phyloP scores from a whole-genome alignment of 2,329 filamentous ascomycete species.

The Neopestalotiopsis sp. region DNA sequence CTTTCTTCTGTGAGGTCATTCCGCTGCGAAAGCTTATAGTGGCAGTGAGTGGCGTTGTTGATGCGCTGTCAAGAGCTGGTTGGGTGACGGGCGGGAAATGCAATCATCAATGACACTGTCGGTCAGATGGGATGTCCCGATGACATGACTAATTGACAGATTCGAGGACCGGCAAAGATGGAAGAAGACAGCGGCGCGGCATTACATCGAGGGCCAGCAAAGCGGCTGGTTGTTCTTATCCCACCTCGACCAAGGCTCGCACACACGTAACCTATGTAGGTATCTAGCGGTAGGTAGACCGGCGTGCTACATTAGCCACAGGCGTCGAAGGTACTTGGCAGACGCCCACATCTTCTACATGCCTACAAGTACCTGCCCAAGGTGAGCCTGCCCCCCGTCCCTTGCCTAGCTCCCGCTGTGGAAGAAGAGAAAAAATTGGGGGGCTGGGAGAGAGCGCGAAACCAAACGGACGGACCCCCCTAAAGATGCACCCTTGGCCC shows the following conservation, averaged over 20 bases:
- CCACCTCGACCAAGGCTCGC: not conserved
- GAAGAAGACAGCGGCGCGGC: no score
- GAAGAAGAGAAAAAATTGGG: conserved; percentile 2
- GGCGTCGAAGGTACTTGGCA: not conserved
- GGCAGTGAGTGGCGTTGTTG: not conserved
- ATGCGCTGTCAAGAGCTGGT: conserved; percentile 7
- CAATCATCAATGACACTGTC: not conserved
- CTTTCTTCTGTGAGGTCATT: conserved; percentile 15
- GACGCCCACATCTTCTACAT: no score
- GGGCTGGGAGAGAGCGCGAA: conserved; percentile 4
- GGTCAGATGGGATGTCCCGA: no score
- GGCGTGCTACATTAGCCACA: no score
- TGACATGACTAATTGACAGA: no score
- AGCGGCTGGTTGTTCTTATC: not conserved
- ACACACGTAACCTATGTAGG: not conserved
- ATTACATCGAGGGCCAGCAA: no score
- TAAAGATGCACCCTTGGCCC: not conserved
- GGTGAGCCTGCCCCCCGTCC: not conserved
- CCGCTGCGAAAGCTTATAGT: not conserved
- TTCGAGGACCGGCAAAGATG: no score
- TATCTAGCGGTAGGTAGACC: not conserved
- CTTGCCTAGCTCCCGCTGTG: conserved; percentile 16
- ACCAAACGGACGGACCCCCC: conserved; percentile 6
- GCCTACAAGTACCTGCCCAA: not conserved
- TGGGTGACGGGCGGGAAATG: not conserved